Conservation (phyloP, 1,284 basidiomycete genomes). For the Papiliotrema nemorosa region DNA sequence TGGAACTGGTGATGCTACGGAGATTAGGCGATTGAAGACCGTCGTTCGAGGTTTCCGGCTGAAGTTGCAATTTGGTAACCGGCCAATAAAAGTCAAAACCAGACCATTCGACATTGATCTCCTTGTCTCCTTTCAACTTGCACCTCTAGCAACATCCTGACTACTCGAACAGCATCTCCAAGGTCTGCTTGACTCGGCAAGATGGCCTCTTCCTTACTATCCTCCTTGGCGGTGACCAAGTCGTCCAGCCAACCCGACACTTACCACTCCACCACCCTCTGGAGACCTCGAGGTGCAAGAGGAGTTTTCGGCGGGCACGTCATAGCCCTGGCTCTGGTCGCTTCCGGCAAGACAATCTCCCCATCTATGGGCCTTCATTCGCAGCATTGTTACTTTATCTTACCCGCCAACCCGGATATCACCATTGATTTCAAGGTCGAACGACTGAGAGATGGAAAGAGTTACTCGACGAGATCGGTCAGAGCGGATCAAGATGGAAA, state of each 20-base stretch:
- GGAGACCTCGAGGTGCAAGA: constrained; percentile 62
- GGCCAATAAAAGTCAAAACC: too few relatives aligned
- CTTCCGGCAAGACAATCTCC: constrained; percentile 71
- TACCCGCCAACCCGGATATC: constrained; percentile 63
- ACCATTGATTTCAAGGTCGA: constrained; percentile 84
- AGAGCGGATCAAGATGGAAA: constrained; percentile 71
- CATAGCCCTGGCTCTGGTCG: constrained; percentile 78
- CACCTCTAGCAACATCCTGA: too few relatives aligned
- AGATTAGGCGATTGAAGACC: too few relatives aligned
- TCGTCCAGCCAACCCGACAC: neutral
- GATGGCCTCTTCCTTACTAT: neutral
- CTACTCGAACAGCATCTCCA: too few relatives aligned
- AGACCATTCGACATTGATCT: too few relatives aligned
- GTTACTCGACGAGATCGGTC: constrained; percentile 57
- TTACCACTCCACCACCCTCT: constrained; percentile 49
- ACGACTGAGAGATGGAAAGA: constrained; percentile 63
- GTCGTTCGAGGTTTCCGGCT: too few relatives aligned
- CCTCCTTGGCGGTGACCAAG: neutral
- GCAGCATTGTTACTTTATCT: constrained; percentile 54
- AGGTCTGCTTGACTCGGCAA: too few relatives aligned
- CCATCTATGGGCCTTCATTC: constrained; percentile 59
- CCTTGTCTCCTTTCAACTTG: too few relatives aligned
- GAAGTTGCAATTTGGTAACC: too few relatives aligned
- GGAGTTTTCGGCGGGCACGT: constrained; percentile 85
- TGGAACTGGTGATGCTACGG: too few relatives aligned